Conservation (phyloP, 2,329 filamentous ascomycete genomes). For the Talaromyces rugulosus region DNA sequence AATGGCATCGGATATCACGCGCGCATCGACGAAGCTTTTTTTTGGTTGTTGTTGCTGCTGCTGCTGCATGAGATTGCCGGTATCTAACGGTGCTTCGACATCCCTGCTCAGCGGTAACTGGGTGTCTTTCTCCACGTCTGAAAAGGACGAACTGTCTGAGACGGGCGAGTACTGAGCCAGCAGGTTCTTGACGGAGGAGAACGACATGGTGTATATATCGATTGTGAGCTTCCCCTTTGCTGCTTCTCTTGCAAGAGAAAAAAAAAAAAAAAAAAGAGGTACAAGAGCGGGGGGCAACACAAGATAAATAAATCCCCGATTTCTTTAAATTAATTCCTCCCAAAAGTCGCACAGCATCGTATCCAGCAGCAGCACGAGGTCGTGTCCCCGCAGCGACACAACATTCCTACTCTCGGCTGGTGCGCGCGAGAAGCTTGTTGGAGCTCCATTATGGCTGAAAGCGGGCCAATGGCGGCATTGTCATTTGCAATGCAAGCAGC, state of each 20-base stretch:
- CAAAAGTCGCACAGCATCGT: not conserved
- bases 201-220: conserved; percentile 7
- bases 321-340: not conserved
- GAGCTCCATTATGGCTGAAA: not conserved
- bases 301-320: not conserved
- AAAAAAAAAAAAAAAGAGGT: not conserved
- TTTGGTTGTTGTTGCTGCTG: not conserved
- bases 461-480: not conserved
- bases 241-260: not conserved
- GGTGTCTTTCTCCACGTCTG: conserved; percentile 11
- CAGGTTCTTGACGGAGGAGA: conserved; percentile 13
- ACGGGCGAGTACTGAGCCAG: conserved; percentile 13
- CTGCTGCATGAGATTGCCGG: not conserved
- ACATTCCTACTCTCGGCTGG: not conserved
- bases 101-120: conserved; percentile 6
- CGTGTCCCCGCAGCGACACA: not conserved
- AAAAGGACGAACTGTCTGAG: conserved; percentile 7
- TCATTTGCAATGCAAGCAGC: not conserved
- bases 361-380: not conserved
- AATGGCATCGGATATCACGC: conserved; percentile 55
- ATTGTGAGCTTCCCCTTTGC: too few relatives aligned
- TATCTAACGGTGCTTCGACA: not conserved
- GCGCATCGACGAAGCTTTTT: conserved; percentile 28
- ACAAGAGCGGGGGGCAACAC: not conserved
- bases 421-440: not conserved